Conservation (phyloP, 768 basidiomycete genomes). For the Boletus huronensis region DNA sequence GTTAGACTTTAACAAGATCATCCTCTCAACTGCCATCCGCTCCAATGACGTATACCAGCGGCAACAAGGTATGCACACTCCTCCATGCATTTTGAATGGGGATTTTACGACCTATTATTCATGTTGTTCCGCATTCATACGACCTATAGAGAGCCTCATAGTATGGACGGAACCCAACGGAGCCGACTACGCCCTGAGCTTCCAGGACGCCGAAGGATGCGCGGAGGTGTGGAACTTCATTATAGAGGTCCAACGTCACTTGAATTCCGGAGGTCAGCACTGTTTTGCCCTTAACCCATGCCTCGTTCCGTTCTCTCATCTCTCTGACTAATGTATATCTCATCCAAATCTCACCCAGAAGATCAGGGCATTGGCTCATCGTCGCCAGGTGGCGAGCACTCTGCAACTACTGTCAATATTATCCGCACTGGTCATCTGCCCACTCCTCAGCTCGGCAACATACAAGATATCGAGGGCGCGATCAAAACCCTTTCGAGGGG, state of each 20-base stretch:
- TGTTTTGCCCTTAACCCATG: constrained; percentile 19
- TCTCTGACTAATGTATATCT: constrained; percentile 17
- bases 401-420: constrained; percentile 59
- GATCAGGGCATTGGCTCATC: constrained; percentile 51
- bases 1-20: constrained; percentile 62
- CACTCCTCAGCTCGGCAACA: constrained; percentile 69
- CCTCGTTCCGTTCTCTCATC: constrained; percentile 3
- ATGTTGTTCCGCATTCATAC: constrained; percentile 10
- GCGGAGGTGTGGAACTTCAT: constrained; percentile 98
- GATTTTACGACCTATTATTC: constrained; percentile 5
- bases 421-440: constrained; percentile 74
- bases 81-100: neutral
- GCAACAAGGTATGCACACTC: constrained; percentile 65
- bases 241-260: constrained; percentile 82
- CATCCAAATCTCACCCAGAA: constrained; percentile 30
- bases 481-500: constrained; percentile 74
- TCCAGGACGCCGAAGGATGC: constrained; percentile 94
- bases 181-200: constrained; percentile 93
- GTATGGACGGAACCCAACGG: constrained; percentile 98
- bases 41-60: constrained; percentile 82
- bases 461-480: constrained; percentile 73
- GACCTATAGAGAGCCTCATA: constrained; percentile 81
- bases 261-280: constrained; percentile 59
- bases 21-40: constrained; percentile 78
- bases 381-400: constrained; percentile 61